Base-by-base conservation (phyloP, 768 basidiomycete genomes). In the Coprinellus aureogranulatus region DNA sequence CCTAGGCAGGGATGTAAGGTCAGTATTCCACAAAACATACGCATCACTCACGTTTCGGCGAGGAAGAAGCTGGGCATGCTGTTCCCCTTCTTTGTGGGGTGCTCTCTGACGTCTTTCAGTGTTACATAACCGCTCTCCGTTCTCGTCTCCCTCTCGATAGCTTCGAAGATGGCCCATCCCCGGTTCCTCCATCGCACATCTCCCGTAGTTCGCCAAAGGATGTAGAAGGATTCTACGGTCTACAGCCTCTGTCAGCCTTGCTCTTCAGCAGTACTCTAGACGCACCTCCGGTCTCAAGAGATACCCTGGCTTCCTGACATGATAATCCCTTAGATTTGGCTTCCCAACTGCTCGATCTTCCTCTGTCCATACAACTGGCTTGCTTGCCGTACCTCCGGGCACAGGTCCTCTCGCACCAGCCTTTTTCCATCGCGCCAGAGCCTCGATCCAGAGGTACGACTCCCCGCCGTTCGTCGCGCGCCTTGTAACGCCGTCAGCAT, bases 191-290 rank as follows among this genome's bases (percentile, higher is more conserved):
- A 92, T 55, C 77, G 79, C 28, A 66, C 65, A 62, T 92, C 80
- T 0, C 86, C 82, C 2, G 90, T 92, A 8, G 81, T 78, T 45
- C 81, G 81, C 84, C 86, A 92, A 56, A 92, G 67, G 18, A 90
- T 63, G 66, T 85, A 90, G 54, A 92, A 68, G 10, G 85, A 87
- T 67, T 92, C 90, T 3, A 92, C 63, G 6, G 90, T 83, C 89
- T 92, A 62, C n/a, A n/a, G n/a, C n/a, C n/a, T n/a, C n/a, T n/a
- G n/a, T n/a, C n/a, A n/a, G n/a, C n/a, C n/a, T n/a, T n/a, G n/a
- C n/a, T n/a, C n/a, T n/a, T n/a, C n/a, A n/a, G n/a, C n/a, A n/a
- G 40, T 44, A 8, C n/a, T 42, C 27, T 25, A 16, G 31, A 65
- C 82, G 28, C 44, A 88, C 89, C 82, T 91, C 89, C 1, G 90